Percentiles rank a stretch among this genome's conserved stretches.
Conservation (phyloP, 768 basidiomycete genomes). For the Pleurotus sapidus region DNA sequence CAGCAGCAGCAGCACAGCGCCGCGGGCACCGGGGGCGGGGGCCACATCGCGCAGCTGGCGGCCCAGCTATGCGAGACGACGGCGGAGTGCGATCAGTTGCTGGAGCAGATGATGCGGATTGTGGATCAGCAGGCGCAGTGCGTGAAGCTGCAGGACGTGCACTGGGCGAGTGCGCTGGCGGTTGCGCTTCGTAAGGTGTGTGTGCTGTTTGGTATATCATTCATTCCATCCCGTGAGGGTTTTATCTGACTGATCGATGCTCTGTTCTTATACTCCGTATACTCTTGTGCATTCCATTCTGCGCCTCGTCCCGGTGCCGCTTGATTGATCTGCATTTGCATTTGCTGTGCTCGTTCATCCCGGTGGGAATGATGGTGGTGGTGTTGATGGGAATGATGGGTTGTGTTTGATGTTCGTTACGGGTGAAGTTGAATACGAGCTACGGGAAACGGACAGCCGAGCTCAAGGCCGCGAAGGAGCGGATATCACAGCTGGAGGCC, state of each 20-base stretch:
- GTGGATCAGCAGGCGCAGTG: constrained; percentile 68
- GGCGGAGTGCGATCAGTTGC: constrained; percentile 53
- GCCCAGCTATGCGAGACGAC: constrained; percentile 60
- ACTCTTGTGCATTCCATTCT: too few relatives aligned
- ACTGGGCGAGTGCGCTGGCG: constrained; percentile 74
- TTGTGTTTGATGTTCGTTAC: too few relatives aligned
- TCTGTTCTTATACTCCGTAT: too few relatives aligned
- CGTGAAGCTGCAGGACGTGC: constrained; percentile 53
- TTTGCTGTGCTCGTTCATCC: too few relatives aligned
- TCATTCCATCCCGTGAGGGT: too few relatives aligned
- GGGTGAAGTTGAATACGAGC: constrained; percentile 57
- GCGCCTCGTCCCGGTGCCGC: too few relatives aligned
- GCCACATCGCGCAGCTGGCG: constrained; percentile 40
- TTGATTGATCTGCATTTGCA: too few relatives aligned
- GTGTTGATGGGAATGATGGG: too few relatives aligned
- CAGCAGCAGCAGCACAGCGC: too few relatives aligned
- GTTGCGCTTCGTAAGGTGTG: constrained; percentile 71
- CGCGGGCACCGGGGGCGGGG: constrained; percentile 22
- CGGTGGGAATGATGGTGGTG: too few relatives aligned
- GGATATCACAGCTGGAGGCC: constrained; percentile 56
- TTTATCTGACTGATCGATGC: too few relatives aligned
- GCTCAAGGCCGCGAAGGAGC: constrained; percentile 41
- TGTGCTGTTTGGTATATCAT: not conserved
- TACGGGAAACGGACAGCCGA: constrained; percentile 66
- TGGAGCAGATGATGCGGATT: constrained; percentile 55